A percentile compares a stretch with the other conserved stretches of the same genome.
Conservation (phyloP, 441 rosid species). For the Geranium incanum region DNA sequence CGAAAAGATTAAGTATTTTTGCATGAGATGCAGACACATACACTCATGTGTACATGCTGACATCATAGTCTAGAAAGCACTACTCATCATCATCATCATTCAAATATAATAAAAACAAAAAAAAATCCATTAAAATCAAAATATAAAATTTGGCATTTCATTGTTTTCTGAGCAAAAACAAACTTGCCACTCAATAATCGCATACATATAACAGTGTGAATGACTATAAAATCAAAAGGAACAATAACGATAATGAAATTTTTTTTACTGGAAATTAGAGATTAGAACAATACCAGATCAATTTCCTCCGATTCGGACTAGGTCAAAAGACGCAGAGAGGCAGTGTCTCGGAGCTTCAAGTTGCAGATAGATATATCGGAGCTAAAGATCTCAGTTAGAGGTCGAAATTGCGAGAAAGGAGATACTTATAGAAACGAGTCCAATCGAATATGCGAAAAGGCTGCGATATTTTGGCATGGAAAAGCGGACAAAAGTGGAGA, state of each 20-base stretch:
- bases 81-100: not conserved
- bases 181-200: too few relatives aligned
- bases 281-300: slow-evolving; percentile 8
- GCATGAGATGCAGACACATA: not conserved
- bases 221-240: not conserved
- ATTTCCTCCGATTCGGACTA: not conserved
- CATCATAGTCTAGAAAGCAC: not conserved
- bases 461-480: not conserved
- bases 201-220: not conserved
- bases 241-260: not conserved
- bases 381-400: not conserved
- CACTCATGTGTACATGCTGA: not conserved
- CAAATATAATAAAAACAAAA: too few relatives aligned
- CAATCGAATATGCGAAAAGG: slow-evolving; percentile 11
- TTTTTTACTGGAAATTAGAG: not conserved
- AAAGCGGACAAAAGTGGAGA: slow-evolving; percentile 11
- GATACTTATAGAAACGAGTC: slow-evolving; percentile 8
- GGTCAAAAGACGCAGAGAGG: not conserved
- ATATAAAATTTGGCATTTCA: not conserved
- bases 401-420: slow-evolving; percentile 14
- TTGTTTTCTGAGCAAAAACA: not conserved
- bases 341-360: slow-evolving; percentile 9
- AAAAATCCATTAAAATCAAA: too few relatives aligned
- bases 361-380: slow-evolving; percentile 1
- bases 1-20: not conserved